Base-by-base conservation (phyloP, 345 rosid species). In the Capsella bursapastoris region DNA sequence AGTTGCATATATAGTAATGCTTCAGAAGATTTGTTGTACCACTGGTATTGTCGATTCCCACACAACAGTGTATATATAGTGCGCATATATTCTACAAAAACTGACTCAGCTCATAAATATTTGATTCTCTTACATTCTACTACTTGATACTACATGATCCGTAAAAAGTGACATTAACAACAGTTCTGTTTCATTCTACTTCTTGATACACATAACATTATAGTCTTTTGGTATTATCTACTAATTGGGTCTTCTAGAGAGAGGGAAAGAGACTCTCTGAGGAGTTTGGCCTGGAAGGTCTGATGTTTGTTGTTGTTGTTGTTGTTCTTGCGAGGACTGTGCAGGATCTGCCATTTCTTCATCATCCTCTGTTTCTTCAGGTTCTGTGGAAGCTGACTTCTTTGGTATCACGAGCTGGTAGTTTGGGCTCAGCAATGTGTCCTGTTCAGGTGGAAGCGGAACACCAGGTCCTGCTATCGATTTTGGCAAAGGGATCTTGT, bases 361-460 rank as follows among this genome's bases (percentile, higher is more conserved):
- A 27, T 92, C 93, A 25, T 91, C 98, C 65, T 91, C 97, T 4
- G 77, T 84, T 73, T 90, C 96, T 83, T 92, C 97, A 13, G 82
- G 70, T 50, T 85, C 86, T 43, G 82, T 83, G 8, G 87, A 72
- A 12, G 83, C 52, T 29, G 83, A 86, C 82, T 83, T 90, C 79
- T 65, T 86, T 1, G 91, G 91, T 56, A 89, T 78, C 4, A 81
- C 87, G 2, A 92, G 89, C 61, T 95, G 98, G 80, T 92, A 90
- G 59, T 90, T 92, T 0, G 98, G 91, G 69, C 82, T 87, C 45
- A 92, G 81, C 85, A 92, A 64, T 2, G 96, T 88, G 76, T 92
- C 93, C 56, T 85, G 91, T 35, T 92, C 97, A 3, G 94, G 94
- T 4, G 98, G 99, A 1, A 95, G 97, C 0, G 96, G 84, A 55